Conservation (phyloP, 176 grass and related monocot genomes). For the Bromus sterilis region DNA sequence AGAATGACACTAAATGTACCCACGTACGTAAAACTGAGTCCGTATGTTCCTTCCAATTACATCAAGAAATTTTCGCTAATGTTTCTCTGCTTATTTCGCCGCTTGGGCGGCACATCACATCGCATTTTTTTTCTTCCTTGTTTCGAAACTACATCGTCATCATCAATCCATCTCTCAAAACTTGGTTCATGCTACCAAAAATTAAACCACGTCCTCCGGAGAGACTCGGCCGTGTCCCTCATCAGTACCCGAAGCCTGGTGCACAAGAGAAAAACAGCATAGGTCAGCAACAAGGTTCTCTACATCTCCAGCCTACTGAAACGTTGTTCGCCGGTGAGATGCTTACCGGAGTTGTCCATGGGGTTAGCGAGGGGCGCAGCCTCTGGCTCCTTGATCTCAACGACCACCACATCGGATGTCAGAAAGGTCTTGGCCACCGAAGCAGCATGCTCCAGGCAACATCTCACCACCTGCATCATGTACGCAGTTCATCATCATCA, state of each 20-base stretch:
- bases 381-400: slow-evolving; percentile 88
- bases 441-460: slow-evolving; percentile 79
- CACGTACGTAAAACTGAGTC: background rate
- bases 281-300: background rate
- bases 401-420: slow-evolving; percentile 75
- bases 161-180: slow-evolving; percentile 8
- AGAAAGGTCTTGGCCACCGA: slow-evolving; percentile 97
- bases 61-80: background rate
- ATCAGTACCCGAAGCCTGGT: slow-evolving; percentile 74
- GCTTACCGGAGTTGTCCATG: slow-evolving; percentile 87
- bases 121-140: background rate
- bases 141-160: slow-evolving; percentile 7
- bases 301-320: no score
- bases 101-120: background rate
- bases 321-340: no score
- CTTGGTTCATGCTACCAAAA: slow-evolving; percentile 21
- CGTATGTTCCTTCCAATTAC: slow-evolving; percentile 3
- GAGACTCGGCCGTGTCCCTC: background rate
- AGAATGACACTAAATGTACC: background rate
- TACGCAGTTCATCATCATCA: background rate
- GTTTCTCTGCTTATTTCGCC: slow-evolving; percentile 26
- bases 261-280: background rate
- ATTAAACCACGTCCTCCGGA: background rate
- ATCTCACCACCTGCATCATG: slow-evolving; percentile 78
- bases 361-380: slow-evolving; percentile 48